phyloP scores from a whole-genome alignment of 306 rosid genomes.

The Clitoria ternatea region DNA sequence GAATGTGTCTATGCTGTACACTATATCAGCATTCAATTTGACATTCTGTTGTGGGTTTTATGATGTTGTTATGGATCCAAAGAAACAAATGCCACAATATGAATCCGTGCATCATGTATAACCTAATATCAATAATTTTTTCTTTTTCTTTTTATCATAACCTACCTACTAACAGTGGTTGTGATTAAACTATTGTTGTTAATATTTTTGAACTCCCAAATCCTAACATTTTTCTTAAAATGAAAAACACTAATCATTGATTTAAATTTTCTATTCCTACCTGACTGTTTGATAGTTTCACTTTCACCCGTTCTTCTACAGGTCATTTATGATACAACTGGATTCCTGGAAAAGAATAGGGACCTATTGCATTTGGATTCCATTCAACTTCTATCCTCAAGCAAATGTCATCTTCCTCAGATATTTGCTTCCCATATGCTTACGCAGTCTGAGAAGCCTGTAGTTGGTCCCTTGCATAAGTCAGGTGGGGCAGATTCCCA shows the following conservation, averaged over 20 bases:
- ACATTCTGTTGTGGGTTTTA: conserved; percentile 6
- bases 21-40: background rate
- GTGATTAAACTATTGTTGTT: conserved; percentile 13
- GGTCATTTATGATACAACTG: conserved; percentile 92
- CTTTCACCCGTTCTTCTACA: conserved; percentile 43
- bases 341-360: conserved; percentile 96
- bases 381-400: conserved; percentile 89
- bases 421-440: conserved; percentile 85
- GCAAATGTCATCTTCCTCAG: conserved; percentile 88
- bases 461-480: conserved; percentile 77
- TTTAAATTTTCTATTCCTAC: conserved; percentile 16
- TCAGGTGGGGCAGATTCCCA: conserved; percentile 96
- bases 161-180: background rate
- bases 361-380: conserved; percentile 91
- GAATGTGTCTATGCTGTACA: conserved; percentile 1
- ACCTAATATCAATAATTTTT: no score
- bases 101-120: conserved; percentile 1
- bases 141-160: background rate
- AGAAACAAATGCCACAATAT: conserved; percentile 11
- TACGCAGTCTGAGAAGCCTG: conserved; percentile 80
- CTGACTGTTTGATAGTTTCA: conserved; percentile 40
- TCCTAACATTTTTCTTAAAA: conserved; percentile 21
- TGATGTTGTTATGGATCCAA: background rate
- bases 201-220: background rate
- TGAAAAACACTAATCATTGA: background rate